A percentile compares a stretch with the other conserved stretches of the same genome.
Conservation (phyloP, 495 filamentous ascomycete species). For the Annulohypoxylon maeteangense region DNA sequence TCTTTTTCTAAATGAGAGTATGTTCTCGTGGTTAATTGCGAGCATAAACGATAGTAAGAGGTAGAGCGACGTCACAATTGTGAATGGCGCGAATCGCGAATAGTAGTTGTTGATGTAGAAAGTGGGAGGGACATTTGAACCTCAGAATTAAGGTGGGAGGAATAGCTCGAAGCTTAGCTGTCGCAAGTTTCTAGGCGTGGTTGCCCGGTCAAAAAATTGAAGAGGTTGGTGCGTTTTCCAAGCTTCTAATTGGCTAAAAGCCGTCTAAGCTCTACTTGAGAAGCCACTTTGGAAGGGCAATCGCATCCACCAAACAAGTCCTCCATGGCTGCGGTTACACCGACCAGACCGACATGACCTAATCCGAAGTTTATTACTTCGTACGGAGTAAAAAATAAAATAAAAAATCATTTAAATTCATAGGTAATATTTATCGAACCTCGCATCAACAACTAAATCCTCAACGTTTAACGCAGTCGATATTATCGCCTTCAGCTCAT, state of each 20-base stretch:
- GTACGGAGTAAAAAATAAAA: no score
- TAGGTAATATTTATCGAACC: no score
- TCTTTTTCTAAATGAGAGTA: constrained; percentile 14
- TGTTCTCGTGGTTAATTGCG: neutral
- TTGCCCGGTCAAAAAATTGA: constrained; percentile 22
- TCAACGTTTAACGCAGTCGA: no score
- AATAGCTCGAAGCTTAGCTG: neutral
- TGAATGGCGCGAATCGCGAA: constrained; percentile 16
- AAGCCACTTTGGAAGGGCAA: neutral
- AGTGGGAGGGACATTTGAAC: neutral
- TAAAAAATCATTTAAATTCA: no score
- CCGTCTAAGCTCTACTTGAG: neutral
- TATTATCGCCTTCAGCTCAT: no score
- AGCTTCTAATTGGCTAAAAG: constrained; percentile 14
- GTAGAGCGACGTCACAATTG: neutral
- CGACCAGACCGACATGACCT: neutral
- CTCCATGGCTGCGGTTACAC: neutral
- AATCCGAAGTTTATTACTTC: neutral
- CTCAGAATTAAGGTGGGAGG: neutral
- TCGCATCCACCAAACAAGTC: neutral
- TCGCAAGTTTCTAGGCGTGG: neutral
- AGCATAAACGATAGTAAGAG: constrained; percentile 1
- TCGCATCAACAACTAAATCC: no score
- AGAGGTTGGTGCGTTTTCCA: constrained; percentile 15
- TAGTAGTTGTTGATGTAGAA: neutral